A percentile compares a stretch with the other conserved stretches of the same genome.
Evolutionary conservation across 129 eudicot species (phyloP).

Genomic region (sunflower (Helianthus annuus)): DNA sequence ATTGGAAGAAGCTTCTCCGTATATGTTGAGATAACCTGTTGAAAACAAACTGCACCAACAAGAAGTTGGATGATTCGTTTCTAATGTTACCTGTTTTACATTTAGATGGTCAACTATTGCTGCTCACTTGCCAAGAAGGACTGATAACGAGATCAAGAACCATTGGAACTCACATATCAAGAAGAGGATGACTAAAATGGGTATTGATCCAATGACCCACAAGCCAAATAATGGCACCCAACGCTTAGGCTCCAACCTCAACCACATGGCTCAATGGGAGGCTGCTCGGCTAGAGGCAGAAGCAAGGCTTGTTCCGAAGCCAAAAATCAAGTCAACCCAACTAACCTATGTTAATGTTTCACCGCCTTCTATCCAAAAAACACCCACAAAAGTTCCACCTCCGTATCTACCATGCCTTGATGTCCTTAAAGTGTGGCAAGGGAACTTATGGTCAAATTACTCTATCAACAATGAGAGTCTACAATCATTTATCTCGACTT

Average conservation of each 20-base stretch:
- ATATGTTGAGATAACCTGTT: no score
- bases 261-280: conserved; percentile 53
- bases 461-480: conserved; percentile 18
- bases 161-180: conserved; percentile 48
- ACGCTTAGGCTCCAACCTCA: conserved; percentile 41
- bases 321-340: conserved; percentile 7
- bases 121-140: conserved; percentile 59
- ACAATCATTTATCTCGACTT: conserved; percentile 26
- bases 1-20: no score
- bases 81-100: background rate
- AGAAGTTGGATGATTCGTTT: background rate
- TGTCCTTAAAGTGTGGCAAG: conserved; percentile 53
- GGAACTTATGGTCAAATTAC: conserved; percentile 23
- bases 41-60: background rate
- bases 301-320: conserved; percentile 51
- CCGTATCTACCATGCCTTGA: conserved; percentile 44
- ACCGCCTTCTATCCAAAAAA: conserved; percentile 3
- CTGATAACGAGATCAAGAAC: conserved; percentile 52
- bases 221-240: conserved; percentile 49
- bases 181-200: conserved; percentile 57
- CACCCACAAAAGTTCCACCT: background rate
- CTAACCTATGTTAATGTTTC: conserved; percentile 5
- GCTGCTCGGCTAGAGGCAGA: conserved; percentile 71
- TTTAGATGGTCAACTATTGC: conserved; percentile 70
- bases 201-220: conserved; percentile 68